Conservation (phyloP, 768 basidiomycete genomes). For the Phaeolepiota aurea region DNA sequence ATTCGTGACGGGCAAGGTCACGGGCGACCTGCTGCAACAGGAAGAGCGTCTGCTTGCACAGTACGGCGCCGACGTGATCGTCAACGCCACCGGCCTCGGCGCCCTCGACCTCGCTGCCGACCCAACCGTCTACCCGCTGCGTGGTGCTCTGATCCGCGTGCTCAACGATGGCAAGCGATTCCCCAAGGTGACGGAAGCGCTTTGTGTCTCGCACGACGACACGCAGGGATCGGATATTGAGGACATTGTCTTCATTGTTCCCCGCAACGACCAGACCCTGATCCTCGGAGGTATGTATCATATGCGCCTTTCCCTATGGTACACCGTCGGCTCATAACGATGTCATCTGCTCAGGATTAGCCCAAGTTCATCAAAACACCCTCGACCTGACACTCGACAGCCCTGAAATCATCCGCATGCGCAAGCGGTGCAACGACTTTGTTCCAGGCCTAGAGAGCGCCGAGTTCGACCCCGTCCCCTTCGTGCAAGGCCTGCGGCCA, state of each 20-base stretch:
- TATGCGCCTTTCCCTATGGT: not conserved
- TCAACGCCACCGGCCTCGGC: conserved; percentile 27
- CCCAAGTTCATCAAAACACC: conserved; percentile 14
- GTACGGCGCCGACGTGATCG: conserved; percentile 20
- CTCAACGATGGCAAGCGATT: conserved; percentile 26
- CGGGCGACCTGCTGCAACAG: conserved; percentile 19
- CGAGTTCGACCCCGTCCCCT: conserved; percentile 15
- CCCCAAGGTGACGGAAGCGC: conserved; percentile 22
- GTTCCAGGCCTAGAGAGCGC: conserved; percentile 15
- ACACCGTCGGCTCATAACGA: not conserved
- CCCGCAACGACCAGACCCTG: conserved; percentile 6
- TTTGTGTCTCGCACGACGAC: conserved; percentile 23
- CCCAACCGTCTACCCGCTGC: conserved; percentile 23
- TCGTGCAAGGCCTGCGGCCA: conserved; percentile 20
- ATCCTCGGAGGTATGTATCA: not conserved
- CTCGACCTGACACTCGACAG: conserved; percentile 17
- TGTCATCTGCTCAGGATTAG: conserved; percentile 9
- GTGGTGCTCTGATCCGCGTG: conserved; percentile 26
- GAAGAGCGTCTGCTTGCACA: conserved; percentile 15
- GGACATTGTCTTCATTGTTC: conserved; percentile 2
- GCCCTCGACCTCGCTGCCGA: conserved; percentile 23
- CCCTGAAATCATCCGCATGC: conserved; percentile 19
- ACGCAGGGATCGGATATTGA: conserved; percentile 9
- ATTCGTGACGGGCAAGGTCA: conserved; percentile 18
- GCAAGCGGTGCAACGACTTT: conserved; percentile 7